phyloP scores from a whole-genome alignment of 164 flowering plant genomes.

The Vitis amurensis region DNA sequence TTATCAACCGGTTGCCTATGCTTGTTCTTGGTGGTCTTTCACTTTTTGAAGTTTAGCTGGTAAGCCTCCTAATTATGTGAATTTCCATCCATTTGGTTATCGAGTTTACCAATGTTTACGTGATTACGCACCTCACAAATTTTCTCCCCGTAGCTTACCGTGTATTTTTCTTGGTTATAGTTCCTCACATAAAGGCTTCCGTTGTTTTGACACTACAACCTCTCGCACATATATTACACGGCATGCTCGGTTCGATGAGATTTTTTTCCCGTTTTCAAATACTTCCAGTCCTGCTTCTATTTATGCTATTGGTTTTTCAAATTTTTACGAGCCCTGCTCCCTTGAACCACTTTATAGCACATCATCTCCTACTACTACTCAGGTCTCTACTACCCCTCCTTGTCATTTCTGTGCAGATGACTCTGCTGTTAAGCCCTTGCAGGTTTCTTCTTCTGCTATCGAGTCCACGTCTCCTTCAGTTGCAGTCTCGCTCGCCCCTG shows the following conservation, averaged over 20 bases:
- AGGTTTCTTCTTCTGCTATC: no score
- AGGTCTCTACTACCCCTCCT: no score
- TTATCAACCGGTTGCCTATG: no score
- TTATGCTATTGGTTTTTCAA: not conserved
- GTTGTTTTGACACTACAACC: slow-evolving; percentile 1
- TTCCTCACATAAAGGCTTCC: slow-evolving; percentile 2
- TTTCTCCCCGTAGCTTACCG: slow-evolving; percentile 3
- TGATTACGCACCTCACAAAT: slow-evolving; percentile 6
- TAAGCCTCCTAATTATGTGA: slow-evolving; percentile 2
- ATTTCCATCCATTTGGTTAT: slow-evolving; percentile 11
- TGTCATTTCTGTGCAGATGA: no score
- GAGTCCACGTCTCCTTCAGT: no score
- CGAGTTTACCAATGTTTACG: slow-evolving; percentile 10
- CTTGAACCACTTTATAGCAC: not conserved
- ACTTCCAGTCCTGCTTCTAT: not conserved
- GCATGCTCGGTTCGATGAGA: not conserved
- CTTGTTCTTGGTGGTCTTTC: not conserved
- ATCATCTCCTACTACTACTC: no score
- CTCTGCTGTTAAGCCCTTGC: no score
- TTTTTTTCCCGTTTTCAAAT: not conserved
- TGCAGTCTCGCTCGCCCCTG: no score
- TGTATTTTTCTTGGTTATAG: slow-evolving; percentile 6
- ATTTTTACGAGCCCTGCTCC: slow-evolving; percentile 2
- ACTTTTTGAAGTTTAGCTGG: slow-evolving; percentile 7
- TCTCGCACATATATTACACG: not conserved